A percentile compares a stretch with the other conserved stretches of the same genome.
Conservation (phyloP, 164 flowering plant species). For the Chimonanthus salicifolius region DNA sequence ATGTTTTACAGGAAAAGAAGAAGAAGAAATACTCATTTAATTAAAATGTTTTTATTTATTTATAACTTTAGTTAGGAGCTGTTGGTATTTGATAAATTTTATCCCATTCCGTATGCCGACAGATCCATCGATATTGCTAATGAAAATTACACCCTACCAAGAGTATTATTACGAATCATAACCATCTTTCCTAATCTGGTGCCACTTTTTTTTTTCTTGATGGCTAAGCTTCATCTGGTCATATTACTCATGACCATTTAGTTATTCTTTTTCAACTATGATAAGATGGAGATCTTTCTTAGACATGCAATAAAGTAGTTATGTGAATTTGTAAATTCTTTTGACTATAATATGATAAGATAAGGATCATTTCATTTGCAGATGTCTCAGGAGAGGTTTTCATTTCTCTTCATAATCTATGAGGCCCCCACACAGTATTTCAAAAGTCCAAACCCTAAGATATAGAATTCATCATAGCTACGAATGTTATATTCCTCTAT, state of each 20-base stretch:
- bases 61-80: no score
- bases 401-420: background rate
- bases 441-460: no score
- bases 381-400: background rate
- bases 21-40: no score
- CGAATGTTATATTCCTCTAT: background rate
- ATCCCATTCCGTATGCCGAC: no score
- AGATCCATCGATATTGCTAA: no score
- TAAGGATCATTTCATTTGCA: background rate
- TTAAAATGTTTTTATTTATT: no score
- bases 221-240: background rate
- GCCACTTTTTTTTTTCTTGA: background rate
- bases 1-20: no score
- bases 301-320: background rate
- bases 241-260: background rate
- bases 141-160: background rate
- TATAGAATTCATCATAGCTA: background rate
- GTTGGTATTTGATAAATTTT: no score
- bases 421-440: no score
- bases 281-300: background rate
- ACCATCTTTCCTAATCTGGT: background rate
- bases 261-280: background rate
- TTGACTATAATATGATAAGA: background rate
- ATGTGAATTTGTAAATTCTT: background rate
- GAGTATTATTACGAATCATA: background rate